Base-by-base conservation (phyloP, 1,284 basidiomycete genomes). In the Marasmius sp. region DNA sequence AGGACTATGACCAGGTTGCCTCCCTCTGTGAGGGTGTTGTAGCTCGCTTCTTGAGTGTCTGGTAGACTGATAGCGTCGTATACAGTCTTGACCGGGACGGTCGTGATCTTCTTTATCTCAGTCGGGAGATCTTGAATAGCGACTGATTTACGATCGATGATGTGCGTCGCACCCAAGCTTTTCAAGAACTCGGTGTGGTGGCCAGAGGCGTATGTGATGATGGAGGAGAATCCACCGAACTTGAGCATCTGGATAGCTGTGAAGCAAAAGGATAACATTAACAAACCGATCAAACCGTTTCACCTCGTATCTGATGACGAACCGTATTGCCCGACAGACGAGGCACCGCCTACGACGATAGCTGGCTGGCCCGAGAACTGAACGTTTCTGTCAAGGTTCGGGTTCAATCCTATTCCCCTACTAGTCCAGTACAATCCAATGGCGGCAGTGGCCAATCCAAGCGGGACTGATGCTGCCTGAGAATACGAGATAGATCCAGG, bases 201-300 rank as follows among this genome's bases (percentile, higher is more conserved):
- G 14, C 68, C 66, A 7, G 82, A 85, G 1, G 85, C 78, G 2
- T 82, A 85, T 6, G 82, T 73, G 57, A 87, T 80, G 62, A 87
- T 83, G 0, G 79, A 81, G 4, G 75, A 77, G 74, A 85, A 85
- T 0, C 84, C 85, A 0, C 82, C 79, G 34, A 82, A 65, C 64
- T 75, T 81, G 5, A 82, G 83, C 14, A 88, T 68, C 68, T 88
- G 86, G 55, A 88, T 77, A 1, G 72, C 85, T 85, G 62, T 5
- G 59, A 66, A 59, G 76, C 71, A n/a, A n/a, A n/a, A n/a, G n/a
- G n/a, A n/a, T n/a, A n/a, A n/a, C n/a, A n/a, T n/a, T n/a, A n/a
- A n/a, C n/a, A n/a, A n/a, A n/a, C n/a, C n/a, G n/a, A n/a, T n/a
- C n/a, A n/a, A n/a, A n/a, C n/a, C n/a, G n/a, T n/a, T n/a, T n/a